These are phyloP conservation scores for Monosporascus sp. DNA, from an alignment of 2,329 filamentous ascomycete genomes.

Conservation along the genomic window DNA sequence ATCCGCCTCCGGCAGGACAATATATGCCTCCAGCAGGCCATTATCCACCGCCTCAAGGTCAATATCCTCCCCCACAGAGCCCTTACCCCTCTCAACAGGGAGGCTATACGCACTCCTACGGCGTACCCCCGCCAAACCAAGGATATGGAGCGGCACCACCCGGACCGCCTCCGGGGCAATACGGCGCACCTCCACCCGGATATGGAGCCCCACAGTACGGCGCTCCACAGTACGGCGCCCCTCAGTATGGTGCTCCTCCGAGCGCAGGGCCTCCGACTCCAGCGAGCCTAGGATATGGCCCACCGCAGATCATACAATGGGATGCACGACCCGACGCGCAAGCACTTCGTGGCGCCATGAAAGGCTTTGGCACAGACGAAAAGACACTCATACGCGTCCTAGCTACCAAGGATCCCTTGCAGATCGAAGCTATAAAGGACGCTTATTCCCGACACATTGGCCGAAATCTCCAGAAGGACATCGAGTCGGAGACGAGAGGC, in stretches of 20 bases:
- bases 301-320: slow-evolving; percentile 62
- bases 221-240: slow-evolving; percentile 27
- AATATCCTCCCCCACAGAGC: slow-evolving; percentile 16
- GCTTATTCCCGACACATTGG: slow-evolving; percentile 60
- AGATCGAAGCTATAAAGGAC: slow-evolving; percentile 62
- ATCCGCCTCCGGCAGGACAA: slow-evolving; percentile 30
- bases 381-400: slow-evolving; percentile 66
- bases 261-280: slow-evolving; percentile 47
- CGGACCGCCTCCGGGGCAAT: slow-evolving; percentile 23
- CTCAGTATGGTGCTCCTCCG: slow-evolving; percentile 18
- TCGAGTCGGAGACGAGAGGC: slow-evolving; percentile 70
- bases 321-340: slow-evolving; percentile 66
- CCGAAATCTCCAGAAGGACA: slow-evolving; percentile 67
- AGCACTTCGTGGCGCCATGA: slow-evolving; percentile 76
- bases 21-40: slow-evolving; percentile 18
- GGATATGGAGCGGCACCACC: slow-evolving; percentile 26
- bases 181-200: slow-evolving; percentile 31
- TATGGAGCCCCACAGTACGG: slow-evolving; percentile 27
- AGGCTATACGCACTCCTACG: slow-evolving; percentile 23
- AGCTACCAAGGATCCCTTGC: slow-evolving; percentile 68
- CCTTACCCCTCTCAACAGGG: slow-evolving; percentile 19
- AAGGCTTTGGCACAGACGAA: slow-evolving; percentile 88
- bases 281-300: slow-evolving; percentile 69
- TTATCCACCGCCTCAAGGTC: slow-evolving; percentile 21
- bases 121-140: slow-evolving; percentile 27